Conservation (phyloP, 2,329 filamentous ascomycete species). For the Alternaria triticina region DNA sequence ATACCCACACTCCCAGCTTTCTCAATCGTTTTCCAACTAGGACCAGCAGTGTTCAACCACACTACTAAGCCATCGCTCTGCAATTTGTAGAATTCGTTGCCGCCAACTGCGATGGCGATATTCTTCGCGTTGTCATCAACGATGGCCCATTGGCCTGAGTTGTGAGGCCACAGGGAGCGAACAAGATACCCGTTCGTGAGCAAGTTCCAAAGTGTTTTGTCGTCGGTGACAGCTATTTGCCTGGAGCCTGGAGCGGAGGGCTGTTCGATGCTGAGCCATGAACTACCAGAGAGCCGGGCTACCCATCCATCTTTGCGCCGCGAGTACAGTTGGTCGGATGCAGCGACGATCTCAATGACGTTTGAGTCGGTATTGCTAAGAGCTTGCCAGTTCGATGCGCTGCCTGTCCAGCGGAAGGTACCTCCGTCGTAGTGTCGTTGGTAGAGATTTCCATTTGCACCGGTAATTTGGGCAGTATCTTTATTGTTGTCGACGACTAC, state of each 20-base stretch:
- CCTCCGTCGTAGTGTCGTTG: slow-evolving; percentile 38
- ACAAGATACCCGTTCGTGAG: slow-evolving; percentile 34
- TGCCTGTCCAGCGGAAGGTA: slow-evolving; percentile 29
- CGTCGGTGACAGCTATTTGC: slow-evolving; percentile 36
- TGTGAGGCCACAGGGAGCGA: slow-evolving; percentile 31
- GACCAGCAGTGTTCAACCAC: slow-evolving; percentile 30
- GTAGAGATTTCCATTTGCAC: slow-evolving; percentile 30
- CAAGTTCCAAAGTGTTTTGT: slow-evolving; percentile 34
- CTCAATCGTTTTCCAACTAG: slow-evolving; percentile 33
- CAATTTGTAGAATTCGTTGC: slow-evolving; percentile 39
- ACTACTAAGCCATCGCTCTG: slow-evolving; percentile 32
- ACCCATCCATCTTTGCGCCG: slow-evolving; percentile 40
- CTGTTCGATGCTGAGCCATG: slow-evolving; percentile 33
- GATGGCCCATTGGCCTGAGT: slow-evolving; percentile 24
- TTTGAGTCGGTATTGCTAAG: slow-evolving; percentile 30
- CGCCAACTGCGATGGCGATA: slow-evolving; percentile 31
- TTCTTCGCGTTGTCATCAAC: slow-evolving; percentile 34
- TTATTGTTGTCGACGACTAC: slow-evolving; percentile 30
- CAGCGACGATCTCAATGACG: slow-evolving; percentile 36
- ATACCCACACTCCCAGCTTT: slow-evolving; percentile 19
- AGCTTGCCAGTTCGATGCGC: slow-evolving; percentile 25
- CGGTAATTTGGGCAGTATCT: slow-evolving; percentile 35
- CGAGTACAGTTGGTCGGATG: slow-evolving; percentile 33
- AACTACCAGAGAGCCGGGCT: slow-evolving; percentile 28
- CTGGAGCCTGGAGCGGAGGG: slow-evolving; percentile 17